Evolutionary conservation across 352 stramenopile genomes (phyloP).

Genomic region (Phytopythium cucurbitacearum): DNA sequence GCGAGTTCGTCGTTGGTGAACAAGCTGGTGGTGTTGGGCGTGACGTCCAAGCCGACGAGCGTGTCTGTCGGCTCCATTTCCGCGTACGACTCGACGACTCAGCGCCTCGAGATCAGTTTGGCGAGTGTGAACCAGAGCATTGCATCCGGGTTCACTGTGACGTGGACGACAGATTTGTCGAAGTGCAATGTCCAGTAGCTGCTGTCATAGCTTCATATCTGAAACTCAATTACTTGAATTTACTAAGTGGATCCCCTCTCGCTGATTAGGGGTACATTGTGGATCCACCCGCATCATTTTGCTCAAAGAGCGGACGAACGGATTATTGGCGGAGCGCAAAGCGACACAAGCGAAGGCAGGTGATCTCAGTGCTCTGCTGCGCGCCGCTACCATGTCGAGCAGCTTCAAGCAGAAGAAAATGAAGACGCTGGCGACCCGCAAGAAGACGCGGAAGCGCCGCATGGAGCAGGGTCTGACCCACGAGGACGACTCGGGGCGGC

Average conservation of each 20-base stretch:
- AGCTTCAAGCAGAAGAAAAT: slow-evolving; percentile 86
- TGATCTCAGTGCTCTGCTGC: background rate
- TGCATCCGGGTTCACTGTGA: slow-evolving; percentile 2
- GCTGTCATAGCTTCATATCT: too few relatives aligned
- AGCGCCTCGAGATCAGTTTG: slow-evolving; percentile 23
- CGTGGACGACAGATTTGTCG: background rate
- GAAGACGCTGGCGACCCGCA: slow-evolving; percentile 72
- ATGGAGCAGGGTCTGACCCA: slow-evolving; percentile 49
- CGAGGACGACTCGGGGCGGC: slow-evolving; percentile 61
- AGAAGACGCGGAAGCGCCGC: slow-evolving; percentile 76
- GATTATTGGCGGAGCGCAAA: slow-evolving; percentile 8
- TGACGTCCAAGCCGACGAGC: slow-evolving; percentile 12
- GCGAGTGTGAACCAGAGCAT: slow-evolving; percentile 17
- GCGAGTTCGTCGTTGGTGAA: slow-evolving; percentile 16
- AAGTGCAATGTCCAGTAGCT: too few relatives aligned
- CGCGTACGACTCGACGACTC: slow-evolving; percentile 21
- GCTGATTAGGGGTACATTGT: background rate
- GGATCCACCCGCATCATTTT: background rate
- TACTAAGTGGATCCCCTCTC: background rate
- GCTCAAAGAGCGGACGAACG: too few relatives aligned
- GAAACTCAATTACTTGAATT: background rate
- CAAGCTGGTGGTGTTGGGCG: slow-evolving; percentile 25
- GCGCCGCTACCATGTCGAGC: slow-evolving; percentile 49
- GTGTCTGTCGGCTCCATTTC: slow-evolving; percentile 22
- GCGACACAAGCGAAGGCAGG: slow-evolving; percentile 7